Percentiles rank a stretch among this genome's conserved stretches.
Conservation (phyloP, 768 basidiomycete species). For the Lactifluus pinguis region DNA sequence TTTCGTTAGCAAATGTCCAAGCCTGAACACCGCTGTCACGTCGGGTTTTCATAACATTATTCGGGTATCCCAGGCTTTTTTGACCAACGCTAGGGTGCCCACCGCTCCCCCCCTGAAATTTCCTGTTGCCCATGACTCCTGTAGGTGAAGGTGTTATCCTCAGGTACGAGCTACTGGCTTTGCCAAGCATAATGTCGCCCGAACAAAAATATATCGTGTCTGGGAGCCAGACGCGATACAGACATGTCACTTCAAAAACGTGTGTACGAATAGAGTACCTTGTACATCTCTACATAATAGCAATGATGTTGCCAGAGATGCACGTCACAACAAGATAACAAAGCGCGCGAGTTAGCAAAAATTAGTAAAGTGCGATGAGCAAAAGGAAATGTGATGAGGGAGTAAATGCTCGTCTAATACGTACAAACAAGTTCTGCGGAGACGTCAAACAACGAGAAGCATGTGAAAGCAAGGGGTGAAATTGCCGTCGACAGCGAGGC, state of each 20-base stretch:
- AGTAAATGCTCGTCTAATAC: constrained; percentile 58
- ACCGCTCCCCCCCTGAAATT: background rate
- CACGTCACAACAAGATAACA: constrained; percentile 8
- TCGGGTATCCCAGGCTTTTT: background rate
- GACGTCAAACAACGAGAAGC: constrained; percentile 20
- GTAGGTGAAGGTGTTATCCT: background rate
- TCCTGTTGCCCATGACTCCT: background rate
- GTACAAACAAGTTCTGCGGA: constrained; percentile 39
- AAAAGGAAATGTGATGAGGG: constrained; percentile 24
- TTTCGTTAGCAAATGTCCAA: constrained; percentile 38
- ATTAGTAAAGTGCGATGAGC: constrained; percentile 27
- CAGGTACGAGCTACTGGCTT: background rate
- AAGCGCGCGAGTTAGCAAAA: constrained; percentile 18
- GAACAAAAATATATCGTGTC: background rate
- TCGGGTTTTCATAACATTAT: background rate
- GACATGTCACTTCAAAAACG: background rate
- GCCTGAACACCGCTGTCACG: background rate
- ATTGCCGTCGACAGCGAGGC: constrained; percentile 18
- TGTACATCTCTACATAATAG: constrained; percentile 3
- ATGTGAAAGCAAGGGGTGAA: constrained; percentile 20
- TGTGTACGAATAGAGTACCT: background rate
- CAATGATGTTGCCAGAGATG: background rate
- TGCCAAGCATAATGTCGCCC: background rate
- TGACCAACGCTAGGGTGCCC: background rate
- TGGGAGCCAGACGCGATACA: background rate